Evolutionary conservation across 352 stramenopile genomes (phyloP), one percentile per base, ranked within the genome.

Genomic region (Pythium oligandrum): DNA sequence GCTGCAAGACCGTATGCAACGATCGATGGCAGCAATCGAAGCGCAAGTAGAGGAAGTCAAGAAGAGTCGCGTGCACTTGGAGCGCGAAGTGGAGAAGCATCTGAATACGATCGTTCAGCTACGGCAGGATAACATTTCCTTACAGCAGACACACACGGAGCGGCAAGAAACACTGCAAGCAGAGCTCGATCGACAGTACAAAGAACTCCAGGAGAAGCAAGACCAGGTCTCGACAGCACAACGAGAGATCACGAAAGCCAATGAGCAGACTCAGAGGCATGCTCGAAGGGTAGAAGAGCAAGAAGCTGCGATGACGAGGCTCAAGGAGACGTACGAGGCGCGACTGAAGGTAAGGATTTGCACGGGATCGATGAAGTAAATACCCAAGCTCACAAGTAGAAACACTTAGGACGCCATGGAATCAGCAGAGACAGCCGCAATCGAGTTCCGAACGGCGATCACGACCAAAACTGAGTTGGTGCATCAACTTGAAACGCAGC

Each of bases 21-120:
- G 77, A 11, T 67, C 76, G 0, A 65, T 91, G 0, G 57, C 61
- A 1, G 68, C 64, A 0, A 70, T 92, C 4, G 76, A 91, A 54
- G 65, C 59, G 3, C 80, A 92, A 60, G 59, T 90, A 3, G 73
- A 71, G 0, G 83, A 86, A 12, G 71, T 90, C 53, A 86, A 86
- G 51, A 78, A 82, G 43, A 69, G 63, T 2, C 71, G 82, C 1
- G 42, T 79, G 36, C 60, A 78, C 42, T 58, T 90, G 26, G 78
- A 92, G 51, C 63, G 63, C 26, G 79, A 91, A 40, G 73, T 89
- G 1, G 77, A 83, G 52, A 86, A 75, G 46, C 75, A 87, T 44
- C 48, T 78, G 32, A 56, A 72, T n/a, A 75, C 62, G 2, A 75
- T 88, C 48, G 50, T 77, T 10, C 52, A 66, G 17, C 56, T 92